Evolutionary conservation across 805 yeast species (phyloP), one percentile per base, ranked within the genome.

Genomic region (Candida caryicola): DNA sequence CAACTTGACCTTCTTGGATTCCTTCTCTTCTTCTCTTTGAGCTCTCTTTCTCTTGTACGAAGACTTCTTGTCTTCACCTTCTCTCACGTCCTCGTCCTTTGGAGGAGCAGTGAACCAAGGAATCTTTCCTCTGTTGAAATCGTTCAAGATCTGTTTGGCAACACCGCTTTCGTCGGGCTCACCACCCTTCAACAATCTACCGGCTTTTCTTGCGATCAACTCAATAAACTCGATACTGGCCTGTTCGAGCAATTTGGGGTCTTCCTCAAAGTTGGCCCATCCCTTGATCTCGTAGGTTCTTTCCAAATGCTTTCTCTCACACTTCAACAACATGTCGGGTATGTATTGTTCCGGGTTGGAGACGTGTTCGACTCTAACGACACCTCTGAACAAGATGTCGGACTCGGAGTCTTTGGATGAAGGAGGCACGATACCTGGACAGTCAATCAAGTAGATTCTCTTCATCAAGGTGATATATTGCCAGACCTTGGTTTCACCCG

Each of bases 341-440:
- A 91, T 89, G 60, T 85, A 91, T 62, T 90, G 96, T 64, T 91
- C 99, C 4, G 99, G 97, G 55, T 86, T 73, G 0, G 95, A 78
- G 33, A 93, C 98, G 57, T 91, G 95, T 61, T 91, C 99, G n/a
- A 91, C 96, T 69, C 99, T 84, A 2, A 91, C 99, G 14, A 93
- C 99, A 59, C 99, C 99, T 63, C 96, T 80, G 66, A 91, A 86
- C 49, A 91, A 63, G 54, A 91, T 88, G 62, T 91, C 98, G 18
- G 95, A 81, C 59, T 88, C 95, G 1, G 91, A 66, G 60, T 93
- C 99, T 54, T 82, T 88, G 19, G 81, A 60, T 13, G 95, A 85
- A 18, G 99, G 99, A 7, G 99, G 99, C 15, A 91, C 99, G 57
- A 91, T 91, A 66, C 99, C 99, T 2, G 99, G 99, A 73, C 99